These are phyloP conservation scores for Otatea glauca DNA, from an alignment of 176 grass and related monocot species.

Conservation along the genomic window DNA sequence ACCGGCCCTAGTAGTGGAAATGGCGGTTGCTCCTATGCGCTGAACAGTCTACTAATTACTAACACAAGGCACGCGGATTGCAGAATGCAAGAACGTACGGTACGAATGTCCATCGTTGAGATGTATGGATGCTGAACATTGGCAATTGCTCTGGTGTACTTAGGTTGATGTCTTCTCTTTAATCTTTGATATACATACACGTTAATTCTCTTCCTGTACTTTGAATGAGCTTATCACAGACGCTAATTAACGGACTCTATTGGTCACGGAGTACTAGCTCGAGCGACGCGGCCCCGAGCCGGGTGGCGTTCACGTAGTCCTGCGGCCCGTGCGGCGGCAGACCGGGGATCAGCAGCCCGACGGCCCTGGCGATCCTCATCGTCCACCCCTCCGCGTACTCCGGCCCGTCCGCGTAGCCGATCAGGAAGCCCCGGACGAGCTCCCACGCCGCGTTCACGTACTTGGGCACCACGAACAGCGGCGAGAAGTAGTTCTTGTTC, in stretches of 20 bases:
- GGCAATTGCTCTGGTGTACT: too few species aligned
- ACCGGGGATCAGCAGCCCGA: constrained; percentile 65
- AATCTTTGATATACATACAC: neutral
- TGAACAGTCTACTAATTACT: too few species aligned
- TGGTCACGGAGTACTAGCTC: neutral
- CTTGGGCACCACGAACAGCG: constrained; percentile 55
- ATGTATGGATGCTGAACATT: too few species aligned
- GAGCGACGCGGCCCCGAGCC: constrained; percentile 49
- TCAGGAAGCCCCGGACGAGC: constrained; percentile 56
- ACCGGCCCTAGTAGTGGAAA: too few species aligned
- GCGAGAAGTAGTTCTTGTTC: constrained; percentile 91
- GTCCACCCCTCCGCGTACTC: constrained; percentile 74
- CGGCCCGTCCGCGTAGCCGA: constrained; percentile 43
- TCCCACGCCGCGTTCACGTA: constrained; percentile 70
- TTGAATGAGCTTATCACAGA: neutral
- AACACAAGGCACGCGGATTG: too few species aligned
- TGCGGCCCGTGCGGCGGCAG: constrained; percentile 66
- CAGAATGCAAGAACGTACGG: too few species aligned
- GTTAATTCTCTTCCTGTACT: neutral
- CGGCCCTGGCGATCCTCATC: constrained; percentile 39
- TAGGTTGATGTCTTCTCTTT: too few species aligned
- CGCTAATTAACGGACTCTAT: neutral
- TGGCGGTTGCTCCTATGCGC: too few species aligned
- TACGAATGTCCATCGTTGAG: too few species aligned
- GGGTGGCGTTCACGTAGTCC: constrained; percentile 84